phyloP scores from a whole-genome alignment of 148 eudicot species.

The Spergularia marina region DNA sequence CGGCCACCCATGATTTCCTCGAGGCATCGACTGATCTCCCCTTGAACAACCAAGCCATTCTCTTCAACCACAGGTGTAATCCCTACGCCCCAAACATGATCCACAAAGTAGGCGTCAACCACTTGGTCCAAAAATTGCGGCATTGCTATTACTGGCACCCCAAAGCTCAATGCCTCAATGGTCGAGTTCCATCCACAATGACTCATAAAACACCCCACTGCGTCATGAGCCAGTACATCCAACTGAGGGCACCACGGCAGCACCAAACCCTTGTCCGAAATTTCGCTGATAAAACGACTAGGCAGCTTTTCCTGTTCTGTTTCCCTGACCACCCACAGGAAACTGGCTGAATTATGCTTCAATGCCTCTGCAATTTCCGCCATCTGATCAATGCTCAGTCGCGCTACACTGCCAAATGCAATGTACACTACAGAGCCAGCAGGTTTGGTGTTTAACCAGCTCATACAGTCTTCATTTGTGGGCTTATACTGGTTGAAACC shows the following conservation, averaged over 20 bases:
- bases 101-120: conserved; percentile 27
- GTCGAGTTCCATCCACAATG: conserved; percentile 48
- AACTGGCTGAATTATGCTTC: conserved; percentile 28
- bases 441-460: conserved; percentile 41
- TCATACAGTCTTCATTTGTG: conserved; percentile 25
- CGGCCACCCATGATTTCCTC: conserved; percentile 28
- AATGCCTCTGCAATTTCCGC: background rate
- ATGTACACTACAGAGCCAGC: conserved; percentile 42
- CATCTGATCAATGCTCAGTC: background rate
- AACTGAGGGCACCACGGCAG: conserved; percentile 43
- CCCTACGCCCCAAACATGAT: conserved; percentile 36
- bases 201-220: conserved; percentile 36
- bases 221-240: conserved; percentile 33
- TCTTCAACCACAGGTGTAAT: conserved; percentile 6
- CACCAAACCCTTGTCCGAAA: conserved; percentile 35
- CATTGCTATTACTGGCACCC: conserved; percentile 27
- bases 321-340: conserved; percentile 43
- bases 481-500: conserved; percentile 17
- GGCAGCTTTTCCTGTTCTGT: conserved; percentile 11
- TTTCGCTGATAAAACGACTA: conserved; percentile 7
- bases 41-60: conserved; percentile 19
- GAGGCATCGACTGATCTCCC: conserved; percentile 30
- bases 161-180: conserved; percentile 26
- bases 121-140: conserved; percentile 29
- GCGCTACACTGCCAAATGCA: background rate